Conservation (phyloP, 2,329 filamentous ascomycete genomes). For the Curvularia hawaiiensis region DNA sequence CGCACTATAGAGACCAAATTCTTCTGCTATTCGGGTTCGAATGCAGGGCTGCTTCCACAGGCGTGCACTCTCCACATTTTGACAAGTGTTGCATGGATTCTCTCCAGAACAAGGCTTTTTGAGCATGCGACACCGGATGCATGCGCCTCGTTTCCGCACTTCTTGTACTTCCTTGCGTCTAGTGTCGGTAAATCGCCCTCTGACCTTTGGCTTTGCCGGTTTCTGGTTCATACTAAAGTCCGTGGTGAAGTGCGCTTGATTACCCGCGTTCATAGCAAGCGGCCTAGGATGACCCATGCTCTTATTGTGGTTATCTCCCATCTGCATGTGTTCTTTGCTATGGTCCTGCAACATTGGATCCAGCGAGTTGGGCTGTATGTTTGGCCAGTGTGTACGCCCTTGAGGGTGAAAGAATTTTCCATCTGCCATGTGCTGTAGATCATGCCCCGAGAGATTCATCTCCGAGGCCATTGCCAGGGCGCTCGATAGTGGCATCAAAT, state of each 20-base stretch:
- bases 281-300: constrained; percentile 39
- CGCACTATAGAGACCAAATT: constrained; percentile 63
- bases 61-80: constrained; percentile 63
- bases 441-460: constrained; percentile 34
- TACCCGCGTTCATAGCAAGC: constrained; percentile 46
- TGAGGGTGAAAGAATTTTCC: constrained; percentile 41
- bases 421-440: constrained; percentile 37
- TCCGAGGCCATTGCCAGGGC: constrained; percentile 45
- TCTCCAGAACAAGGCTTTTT: constrained; percentile 68
- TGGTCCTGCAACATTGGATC: constrained; percentile 46
- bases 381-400: constrained; percentile 39
- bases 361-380: constrained; percentile 35
- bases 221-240: constrained; percentile 49
- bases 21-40: constrained; percentile 62
- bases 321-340: constrained; percentile 31
- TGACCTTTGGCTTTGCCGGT: constrained; percentile 53
- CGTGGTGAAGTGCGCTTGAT: constrained; percentile 46
- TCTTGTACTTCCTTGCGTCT: constrained; percentile 64
- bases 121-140: constrained; percentile 67
- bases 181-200: constrained; percentile 61
- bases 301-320: constrained; percentile 31
- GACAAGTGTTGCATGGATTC: constrained; percentile 64
- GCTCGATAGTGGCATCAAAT: constrained; percentile 45
- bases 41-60: constrained; percentile 66
- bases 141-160: constrained; percentile 64